These are phyloP conservation scores for Coniochaeta ligniaria DNA, from an alignment of 2,329 filamentous ascomycete genomes.

Conservation along the genomic window DNA sequence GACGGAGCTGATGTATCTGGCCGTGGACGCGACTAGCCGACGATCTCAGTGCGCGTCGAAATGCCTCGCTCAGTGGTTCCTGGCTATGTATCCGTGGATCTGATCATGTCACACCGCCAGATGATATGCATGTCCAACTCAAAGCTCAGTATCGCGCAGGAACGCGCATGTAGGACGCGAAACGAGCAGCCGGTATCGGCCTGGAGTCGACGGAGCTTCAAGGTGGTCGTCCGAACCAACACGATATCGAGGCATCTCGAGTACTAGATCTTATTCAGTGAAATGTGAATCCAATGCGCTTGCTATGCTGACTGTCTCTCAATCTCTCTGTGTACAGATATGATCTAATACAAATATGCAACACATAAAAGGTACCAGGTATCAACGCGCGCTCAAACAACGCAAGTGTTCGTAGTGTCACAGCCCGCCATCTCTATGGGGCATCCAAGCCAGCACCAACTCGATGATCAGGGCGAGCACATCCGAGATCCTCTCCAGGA, in stretches of 20 bases:
- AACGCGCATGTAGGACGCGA: neutral
- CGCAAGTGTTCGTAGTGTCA: neutral
- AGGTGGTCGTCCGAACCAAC: neutral
- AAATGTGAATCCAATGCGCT: neutral
- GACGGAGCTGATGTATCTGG: neutral
- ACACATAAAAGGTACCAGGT: neutral
- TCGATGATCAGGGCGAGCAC: slow-evolving; percentile 12
- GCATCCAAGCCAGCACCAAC: slow-evolving; percentile 3
- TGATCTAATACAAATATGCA: neutral
- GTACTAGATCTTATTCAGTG: neutral
- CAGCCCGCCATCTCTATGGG: neutral
- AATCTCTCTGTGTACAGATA: neutral
- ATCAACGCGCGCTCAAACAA: neutral
- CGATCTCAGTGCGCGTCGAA: neutral
- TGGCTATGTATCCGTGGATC: neutral
- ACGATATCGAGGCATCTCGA: neutral
- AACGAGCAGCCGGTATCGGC: neutral
- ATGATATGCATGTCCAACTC: neutral
- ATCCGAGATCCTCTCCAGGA: slow-evolving; percentile 12
- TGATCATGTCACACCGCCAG: neutral
- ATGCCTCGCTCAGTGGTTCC: neutral
- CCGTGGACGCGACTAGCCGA: neutral
- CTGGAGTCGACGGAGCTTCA: neutral
- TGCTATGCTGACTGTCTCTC: neutral
- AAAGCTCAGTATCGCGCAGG: neutral